Conservation (phyloP, 2,329 filamentous ascomycete genomes). For the Nigrospora sphaerica region DNA sequence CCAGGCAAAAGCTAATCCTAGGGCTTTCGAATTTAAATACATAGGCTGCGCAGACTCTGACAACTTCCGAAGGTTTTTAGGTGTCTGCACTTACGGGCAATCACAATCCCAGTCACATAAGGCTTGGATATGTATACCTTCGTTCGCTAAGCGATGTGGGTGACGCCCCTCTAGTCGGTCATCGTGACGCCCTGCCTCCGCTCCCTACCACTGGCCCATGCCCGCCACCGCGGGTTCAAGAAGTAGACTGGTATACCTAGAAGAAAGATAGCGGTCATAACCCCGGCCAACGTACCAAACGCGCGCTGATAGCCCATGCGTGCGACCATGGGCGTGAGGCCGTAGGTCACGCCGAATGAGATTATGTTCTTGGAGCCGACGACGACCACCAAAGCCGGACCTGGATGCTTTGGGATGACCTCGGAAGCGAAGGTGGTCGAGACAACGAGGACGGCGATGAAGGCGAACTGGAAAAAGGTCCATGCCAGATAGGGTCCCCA, state of each 20-base stretch:
- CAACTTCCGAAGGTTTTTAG: too few species aligned
- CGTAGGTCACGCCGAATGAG: constrained; percentile 22
- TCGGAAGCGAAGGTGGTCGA: constrained; percentile 26
- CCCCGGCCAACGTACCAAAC: constrained; percentile 11
- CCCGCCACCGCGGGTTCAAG: constrained; percentile 9
- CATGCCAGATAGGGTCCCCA: constrained; percentile 20
- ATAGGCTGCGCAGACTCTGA: too few species aligned
- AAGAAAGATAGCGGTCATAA: constrained; percentile 11
- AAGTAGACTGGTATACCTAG: constrained; percentile 13
- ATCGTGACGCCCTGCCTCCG: neutral
- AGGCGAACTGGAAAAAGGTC: constrained; percentile 17
- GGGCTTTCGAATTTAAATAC: too few species aligned
- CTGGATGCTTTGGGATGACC: constrained; percentile 23
- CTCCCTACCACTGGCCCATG: neutral
- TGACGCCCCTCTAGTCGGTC: neutral
- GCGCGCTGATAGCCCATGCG: constrained; percentile 8
- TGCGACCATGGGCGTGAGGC: constrained; percentile 22
- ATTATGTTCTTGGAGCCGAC: constrained; percentile 26
- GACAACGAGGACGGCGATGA: constrained; percentile 18
- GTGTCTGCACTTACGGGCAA: too few species aligned
- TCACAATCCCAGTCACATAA: too few species aligned
- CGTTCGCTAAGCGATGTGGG: too few species aligned
- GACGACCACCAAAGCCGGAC: constrained; percentile 23
- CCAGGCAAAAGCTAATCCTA: too few species aligned
- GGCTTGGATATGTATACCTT: too few species aligned